These are phyloP conservation scores for Epichloe sibirici DNA, from an alignment of 2,329 filamentous ascomycete species.

Conservation along the genomic window DNA sequence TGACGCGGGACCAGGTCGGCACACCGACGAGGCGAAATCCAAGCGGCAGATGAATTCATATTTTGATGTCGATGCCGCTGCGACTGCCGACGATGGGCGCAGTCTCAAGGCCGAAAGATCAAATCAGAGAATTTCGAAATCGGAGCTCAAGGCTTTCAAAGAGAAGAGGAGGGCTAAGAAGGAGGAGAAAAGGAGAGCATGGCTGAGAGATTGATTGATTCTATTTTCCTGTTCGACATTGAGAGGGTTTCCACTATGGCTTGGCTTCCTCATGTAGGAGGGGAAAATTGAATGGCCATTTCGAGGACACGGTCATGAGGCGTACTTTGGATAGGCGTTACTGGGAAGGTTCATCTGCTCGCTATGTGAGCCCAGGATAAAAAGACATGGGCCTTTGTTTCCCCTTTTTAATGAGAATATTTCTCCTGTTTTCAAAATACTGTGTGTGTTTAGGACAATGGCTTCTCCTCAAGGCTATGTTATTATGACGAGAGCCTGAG, in stretches of 20 bases:
- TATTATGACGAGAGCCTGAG: neutral
- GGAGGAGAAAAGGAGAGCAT: slow-evolving; percentile 86
- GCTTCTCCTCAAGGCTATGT: neutral
- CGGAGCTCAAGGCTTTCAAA: slow-evolving; percentile 82
- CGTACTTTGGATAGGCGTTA: neutral
- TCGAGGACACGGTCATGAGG: neutral
- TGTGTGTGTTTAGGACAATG: neutral
- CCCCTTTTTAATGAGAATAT: too few species aligned
- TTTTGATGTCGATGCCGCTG: slow-evolving; percentile 91
- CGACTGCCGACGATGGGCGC: slow-evolving; percentile 78
- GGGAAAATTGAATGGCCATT: neutral
- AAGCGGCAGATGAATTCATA: slow-evolving; percentile 82
- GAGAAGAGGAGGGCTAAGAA: slow-evolving; percentile 82
- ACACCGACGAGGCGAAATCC: slow-evolving; percentile 80
- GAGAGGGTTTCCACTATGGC: neutral
- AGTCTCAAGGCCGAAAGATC: slow-evolving; percentile 86
- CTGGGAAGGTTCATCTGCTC: neutral
- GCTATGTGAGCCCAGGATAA: too few species aligned
- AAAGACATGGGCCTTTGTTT: too few species aligned
- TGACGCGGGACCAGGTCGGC: slow-evolving; percentile 57
- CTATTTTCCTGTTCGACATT: neutral
- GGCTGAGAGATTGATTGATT: slow-evolving; percentile 54
- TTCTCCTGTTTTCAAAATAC: too few species aligned
- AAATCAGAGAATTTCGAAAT: slow-evolving; percentile 70
- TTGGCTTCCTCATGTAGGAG: neutral